Percentiles rank a stretch among this genome's conserved stretches.
Conservation (phyloP, 2,329 filamentous ascomycete species). For the Berkeleyomyces basicola region DNA sequence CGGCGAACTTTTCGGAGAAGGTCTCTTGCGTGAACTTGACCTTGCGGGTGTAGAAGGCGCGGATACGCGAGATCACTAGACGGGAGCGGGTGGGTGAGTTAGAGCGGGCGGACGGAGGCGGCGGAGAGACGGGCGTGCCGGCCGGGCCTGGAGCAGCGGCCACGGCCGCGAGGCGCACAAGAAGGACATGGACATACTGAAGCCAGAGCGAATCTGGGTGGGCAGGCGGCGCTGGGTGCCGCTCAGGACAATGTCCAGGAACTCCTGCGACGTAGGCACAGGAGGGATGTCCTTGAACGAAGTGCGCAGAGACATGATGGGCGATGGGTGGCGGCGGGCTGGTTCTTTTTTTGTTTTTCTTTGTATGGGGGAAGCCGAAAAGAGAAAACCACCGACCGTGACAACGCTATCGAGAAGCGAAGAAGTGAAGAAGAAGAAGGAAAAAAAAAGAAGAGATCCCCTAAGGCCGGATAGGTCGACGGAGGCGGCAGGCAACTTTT, state of each 20-base stretch:
- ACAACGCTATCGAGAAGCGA: neutral
- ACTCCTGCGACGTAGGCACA: conserved; percentile 85
- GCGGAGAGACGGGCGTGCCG: neutral
- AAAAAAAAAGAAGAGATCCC: conserved; percentile 1
- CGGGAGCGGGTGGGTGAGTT: neutral
- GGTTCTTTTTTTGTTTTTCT: neutral
- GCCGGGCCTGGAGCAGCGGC: neutral
- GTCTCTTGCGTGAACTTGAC: conserved; percentile 98
- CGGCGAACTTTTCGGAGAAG: conserved; percentile 80
- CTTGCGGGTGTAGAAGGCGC: conserved; percentile 85
- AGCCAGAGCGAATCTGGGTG: conserved; percentile 88
- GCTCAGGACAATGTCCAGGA: conserved; percentile 91
- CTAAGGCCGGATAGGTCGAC: neutral
- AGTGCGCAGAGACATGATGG: conserved; percentile 21
- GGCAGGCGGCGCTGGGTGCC: conserved; percentile 84
- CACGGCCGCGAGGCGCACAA: neutral
- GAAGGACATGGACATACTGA: conserved; percentile 41
- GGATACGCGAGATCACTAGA: conserved; percentile 14
- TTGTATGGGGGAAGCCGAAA: neutral
- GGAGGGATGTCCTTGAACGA: conserved; percentile 67
- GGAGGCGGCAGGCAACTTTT: conserved; percentile 6
- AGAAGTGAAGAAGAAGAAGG: neutral
- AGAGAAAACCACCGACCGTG: neutral
- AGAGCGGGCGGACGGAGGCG: neutral
- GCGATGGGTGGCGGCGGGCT: conserved; percentile 11